phyloP scores from a whole-genome alignment of 2,329 filamentous ascomycete species.

The Neodidymelliopsis sp. region DNA sequence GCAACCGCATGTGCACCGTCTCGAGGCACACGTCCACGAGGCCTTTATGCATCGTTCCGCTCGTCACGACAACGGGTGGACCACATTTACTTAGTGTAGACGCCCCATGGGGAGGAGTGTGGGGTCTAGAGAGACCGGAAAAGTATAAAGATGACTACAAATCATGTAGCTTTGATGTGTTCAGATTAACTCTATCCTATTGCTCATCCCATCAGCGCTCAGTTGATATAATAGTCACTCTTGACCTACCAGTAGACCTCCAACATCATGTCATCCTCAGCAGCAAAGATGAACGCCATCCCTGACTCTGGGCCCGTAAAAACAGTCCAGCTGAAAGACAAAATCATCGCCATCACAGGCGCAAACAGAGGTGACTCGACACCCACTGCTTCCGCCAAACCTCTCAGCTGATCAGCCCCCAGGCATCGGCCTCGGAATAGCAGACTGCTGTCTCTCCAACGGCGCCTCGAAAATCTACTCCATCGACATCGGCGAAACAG shows the following conservation, averaged over 20 bases:
- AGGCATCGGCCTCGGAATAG: conserved; percentile 57
- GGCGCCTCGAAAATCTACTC: conserved; percentile 55
- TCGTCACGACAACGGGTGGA: conserved; percentile 26
- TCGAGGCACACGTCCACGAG: conserved; percentile 23
- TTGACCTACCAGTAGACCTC: too few relatives aligned
- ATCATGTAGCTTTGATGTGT: too few relatives aligned
- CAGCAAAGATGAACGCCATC: conserved; percentile 17
- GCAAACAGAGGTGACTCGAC: conserved; percentile 43
- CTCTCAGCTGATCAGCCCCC: background rate
- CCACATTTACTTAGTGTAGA: conserved; percentile 8
- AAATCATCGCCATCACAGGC: conserved; percentile 40
- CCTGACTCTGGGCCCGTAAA: conserved; percentile 28
- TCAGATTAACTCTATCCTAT: too few relatives aligned
- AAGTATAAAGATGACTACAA: conserved; percentile 6
- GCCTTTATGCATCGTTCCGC: conserved; percentile 19
- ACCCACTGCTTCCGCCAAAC: background rate
- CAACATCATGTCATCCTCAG: conserved; percentile 24
- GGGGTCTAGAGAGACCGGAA: background rate
- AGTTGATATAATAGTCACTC: too few relatives aligned
- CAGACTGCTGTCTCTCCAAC: conserved; percentile 57
- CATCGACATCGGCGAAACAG: conserved; percentile 55
- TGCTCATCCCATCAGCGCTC: too few relatives aligned
- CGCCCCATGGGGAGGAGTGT: conserved; percentile 7
- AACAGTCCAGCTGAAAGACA: conserved; percentile 35
- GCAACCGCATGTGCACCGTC: conserved; percentile 13